Conservation (phyloP, 768 basidiomycete species). For the Panus rudis region DNA sequence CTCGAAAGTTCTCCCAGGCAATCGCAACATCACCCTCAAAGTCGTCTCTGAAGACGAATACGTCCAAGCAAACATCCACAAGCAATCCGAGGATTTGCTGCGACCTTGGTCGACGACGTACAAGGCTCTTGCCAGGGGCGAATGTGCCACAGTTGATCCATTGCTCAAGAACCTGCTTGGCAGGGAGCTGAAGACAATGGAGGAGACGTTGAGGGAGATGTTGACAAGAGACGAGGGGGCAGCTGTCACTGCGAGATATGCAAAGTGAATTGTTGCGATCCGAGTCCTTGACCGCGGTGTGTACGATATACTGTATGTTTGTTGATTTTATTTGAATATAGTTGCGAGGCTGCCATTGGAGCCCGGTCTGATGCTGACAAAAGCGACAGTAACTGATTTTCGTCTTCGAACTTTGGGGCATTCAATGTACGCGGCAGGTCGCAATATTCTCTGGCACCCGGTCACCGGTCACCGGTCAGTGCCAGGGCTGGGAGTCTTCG, state of each 20-base stretch:
- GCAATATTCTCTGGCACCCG: too few relatives aligned
- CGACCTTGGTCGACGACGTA: slow-evolving; percentile 25
- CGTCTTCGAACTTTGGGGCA: too few relatives aligned
- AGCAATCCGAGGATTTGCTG: slow-evolving; percentile 20
- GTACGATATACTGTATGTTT: too few relatives aligned
- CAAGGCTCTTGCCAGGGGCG: slow-evolving; percentile 22
- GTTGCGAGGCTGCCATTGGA: too few relatives aligned
- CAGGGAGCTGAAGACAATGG: slow-evolving; percentile 20
- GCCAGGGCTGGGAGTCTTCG: too few relatives aligned
- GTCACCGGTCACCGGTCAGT: too few relatives aligned
- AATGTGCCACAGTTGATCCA: slow-evolving; percentile 22
- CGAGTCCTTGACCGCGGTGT: too few relatives aligned
- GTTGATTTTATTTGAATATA: too few relatives aligned
- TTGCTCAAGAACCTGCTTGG: slow-evolving; percentile 23
- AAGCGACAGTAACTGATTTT: too few relatives aligned
- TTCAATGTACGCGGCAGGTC: too few relatives aligned
- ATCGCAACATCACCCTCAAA: slow-evolving; percentile 15
- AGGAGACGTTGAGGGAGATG: slow-evolving; percentile 19
- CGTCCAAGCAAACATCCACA: slow-evolving; percentile 12
- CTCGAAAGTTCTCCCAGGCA: slow-evolving; percentile 13
- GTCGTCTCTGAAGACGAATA: slow-evolving; percentile 22
- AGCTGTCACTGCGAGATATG: slow-evolving; percentile 1
- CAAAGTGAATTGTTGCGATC: too few relatives aligned
- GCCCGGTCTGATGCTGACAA: too few relatives aligned
- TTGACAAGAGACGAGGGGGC: slow-evolving; percentile 6